Evolutionary conservation across 352 stramenopile genomes (phyloP), one percentile per base, ranked within the genome.

Genomic region (Globisporangium megalacanthum): DNA sequence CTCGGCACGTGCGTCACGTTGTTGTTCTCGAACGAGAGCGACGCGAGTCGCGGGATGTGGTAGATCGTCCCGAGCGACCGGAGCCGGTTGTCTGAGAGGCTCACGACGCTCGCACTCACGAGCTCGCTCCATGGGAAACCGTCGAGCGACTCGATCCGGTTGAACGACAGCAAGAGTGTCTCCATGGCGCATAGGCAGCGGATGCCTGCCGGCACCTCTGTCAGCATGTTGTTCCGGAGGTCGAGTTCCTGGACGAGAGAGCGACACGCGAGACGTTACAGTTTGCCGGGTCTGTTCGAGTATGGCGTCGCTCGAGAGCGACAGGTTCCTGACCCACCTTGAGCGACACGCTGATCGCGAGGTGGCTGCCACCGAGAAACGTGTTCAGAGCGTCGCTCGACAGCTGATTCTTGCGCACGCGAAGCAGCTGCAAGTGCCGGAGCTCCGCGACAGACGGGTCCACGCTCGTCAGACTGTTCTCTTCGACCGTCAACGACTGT

Each of bases 21-120:
- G 58, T 94, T 96, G 72, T 93, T 95, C 64, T 93, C 80, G 44
- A 95, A 80, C 33, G 79, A 86, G 19, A 96, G 68, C 41, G 80
- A 91, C 31, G 72, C 68, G 17, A 96, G 69, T 11, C 56, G 49
- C 29, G 86, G 79, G 0, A 59, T 56, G n/a, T 81, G 57, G 61
- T 88, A 90, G 33, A 94, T 79, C 0, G 63, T 62, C 20, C 81
- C 78, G 13, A 95, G 68, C 11, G 76, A 83, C 0, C 63, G 63
- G 22, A 96, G 62, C 54, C 83, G 85, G 68, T 94, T 94, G 60
- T 93, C 81, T 14, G 83, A 88, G 44, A 90, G 33, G 47, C 79
- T 92, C 33, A 88, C 9, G n/a, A 91, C 68, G 25, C 66, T 86
- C 19, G 79, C 42, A 39, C 74, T 74, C 9, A 15, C 37, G 11